phyloP scores from a whole-genome alignment of 495 filamentous ascomycete species.

The Neurospora africana region DNA sequence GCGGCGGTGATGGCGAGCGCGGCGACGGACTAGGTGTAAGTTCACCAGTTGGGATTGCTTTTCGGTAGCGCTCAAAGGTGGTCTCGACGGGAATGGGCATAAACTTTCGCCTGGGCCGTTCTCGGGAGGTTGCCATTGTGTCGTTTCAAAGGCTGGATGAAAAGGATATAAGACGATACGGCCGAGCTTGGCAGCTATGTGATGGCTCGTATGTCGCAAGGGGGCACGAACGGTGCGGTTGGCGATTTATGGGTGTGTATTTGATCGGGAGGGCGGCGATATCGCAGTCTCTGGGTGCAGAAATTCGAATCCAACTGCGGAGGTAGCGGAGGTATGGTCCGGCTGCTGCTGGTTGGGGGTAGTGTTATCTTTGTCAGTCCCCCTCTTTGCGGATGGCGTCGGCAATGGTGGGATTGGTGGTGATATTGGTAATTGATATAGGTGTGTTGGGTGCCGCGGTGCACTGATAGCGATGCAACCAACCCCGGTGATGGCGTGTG shows the following conservation, averaged over 20 bases:
- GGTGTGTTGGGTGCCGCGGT: not conserved
- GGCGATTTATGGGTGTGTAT: not conserved
- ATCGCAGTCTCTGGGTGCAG: not conserved
- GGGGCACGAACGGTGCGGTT: not conserved
- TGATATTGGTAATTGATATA: not conserved
- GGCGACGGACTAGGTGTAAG: slow-evolving; percentile 43
- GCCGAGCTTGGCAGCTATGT: not conserved
- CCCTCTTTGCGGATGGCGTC: not conserved
- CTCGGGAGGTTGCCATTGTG: slow-evolving; percentile 17
- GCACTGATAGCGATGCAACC: not conserved
- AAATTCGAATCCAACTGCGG: not conserved
- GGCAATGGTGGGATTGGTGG: not conserved
- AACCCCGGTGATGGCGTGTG: not conserved
- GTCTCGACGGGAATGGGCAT: slow-evolving; percentile 51
- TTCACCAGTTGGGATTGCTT: slow-evolving; percentile 30
- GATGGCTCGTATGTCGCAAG: not conserved
- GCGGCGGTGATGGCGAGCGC: slow-evolving; percentile 24
- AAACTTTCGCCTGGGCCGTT: slow-evolving; percentile 38
- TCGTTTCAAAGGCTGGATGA: not conserved
- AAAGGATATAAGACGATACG: not conserved
- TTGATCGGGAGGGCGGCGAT: not conserved
- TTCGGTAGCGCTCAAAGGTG: slow-evolving; percentile 42
- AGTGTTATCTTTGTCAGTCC: not conserved
- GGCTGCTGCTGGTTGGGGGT: not conserved
- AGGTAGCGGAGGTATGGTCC: not conserved